These are phyloP conservation scores for Chalciporus chontae DNA, from an alignment of 768 basidiomycete species.

Conservation along the genomic window DNA sequence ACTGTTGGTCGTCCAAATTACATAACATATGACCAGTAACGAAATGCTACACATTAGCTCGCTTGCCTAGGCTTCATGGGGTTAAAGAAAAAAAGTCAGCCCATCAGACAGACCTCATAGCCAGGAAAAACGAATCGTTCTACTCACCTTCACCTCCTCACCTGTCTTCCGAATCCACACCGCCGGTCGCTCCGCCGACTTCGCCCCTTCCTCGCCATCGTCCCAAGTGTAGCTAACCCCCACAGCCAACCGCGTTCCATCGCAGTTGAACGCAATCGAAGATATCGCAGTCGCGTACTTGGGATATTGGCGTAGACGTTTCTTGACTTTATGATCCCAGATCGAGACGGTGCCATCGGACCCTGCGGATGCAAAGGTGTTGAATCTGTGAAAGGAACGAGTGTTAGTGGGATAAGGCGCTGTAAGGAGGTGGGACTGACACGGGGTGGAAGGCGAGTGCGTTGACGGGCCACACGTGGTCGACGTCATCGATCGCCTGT, in stretches of 20 bases:
- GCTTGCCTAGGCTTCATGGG: constrained; percentile 22
- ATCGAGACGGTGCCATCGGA: constrained; percentile 92
- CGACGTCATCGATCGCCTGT: constrained; percentile 83
- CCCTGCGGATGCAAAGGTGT: constrained; percentile 94
- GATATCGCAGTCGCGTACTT: constrained; percentile 77
- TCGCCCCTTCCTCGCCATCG: constrained; percentile 71
- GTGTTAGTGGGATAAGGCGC: too few relatives aligned
- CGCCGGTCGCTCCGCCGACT: constrained; percentile 58
- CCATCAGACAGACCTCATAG: background rate
- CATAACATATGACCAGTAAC: background rate
- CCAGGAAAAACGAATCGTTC: background rate
- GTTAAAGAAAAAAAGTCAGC: background rate
- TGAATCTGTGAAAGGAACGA: constrained; percentile 50
- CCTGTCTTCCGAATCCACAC: constrained; percentile 63
- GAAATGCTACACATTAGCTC: constrained; percentile 3
- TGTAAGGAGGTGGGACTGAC: constrained; percentile 37
- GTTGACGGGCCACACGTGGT: constrained; percentile 97
- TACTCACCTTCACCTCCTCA: constrained; percentile 71
- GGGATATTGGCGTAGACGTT: constrained; percentile 86
- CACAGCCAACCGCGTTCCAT: constrained; percentile 80
- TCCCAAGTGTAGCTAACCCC: constrained; percentile 90
- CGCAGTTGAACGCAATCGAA: constrained; percentile 76
- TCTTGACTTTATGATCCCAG: constrained; percentile 98
- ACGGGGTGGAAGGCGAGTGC: constrained; percentile 90
- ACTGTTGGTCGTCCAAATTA: background rate